These are phyloP conservation scores for Skeletonema grethae DNA, from an alignment of 108 stramenopile genomes.

Conservation along the genomic window DNA sequence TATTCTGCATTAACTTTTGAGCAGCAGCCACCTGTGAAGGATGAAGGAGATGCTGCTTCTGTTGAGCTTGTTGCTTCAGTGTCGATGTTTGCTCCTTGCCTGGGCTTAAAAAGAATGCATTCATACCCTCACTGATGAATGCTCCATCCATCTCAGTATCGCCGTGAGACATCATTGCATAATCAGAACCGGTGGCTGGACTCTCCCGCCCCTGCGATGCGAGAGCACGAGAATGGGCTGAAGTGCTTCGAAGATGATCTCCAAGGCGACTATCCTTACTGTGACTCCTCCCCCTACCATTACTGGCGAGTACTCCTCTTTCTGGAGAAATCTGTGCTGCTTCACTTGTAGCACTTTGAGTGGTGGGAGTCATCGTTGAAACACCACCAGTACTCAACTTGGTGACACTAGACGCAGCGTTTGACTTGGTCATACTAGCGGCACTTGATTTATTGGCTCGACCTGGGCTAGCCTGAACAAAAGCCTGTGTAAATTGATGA, in stretches of 20 bases:
- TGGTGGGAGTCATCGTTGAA: not conserved
- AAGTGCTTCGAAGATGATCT: constrained; percentile 13
- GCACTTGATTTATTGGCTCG: not conserved
- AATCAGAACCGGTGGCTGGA: constrained; percentile 10
- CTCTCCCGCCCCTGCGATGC: not conserved
- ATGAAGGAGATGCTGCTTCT: not conserved
- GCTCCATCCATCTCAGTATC: constrained; percentile 35
- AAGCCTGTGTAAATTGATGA: not conserved
- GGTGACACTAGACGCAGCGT: not conserved
- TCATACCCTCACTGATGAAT: constrained; percentile 34
- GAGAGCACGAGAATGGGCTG: constrained; percentile 5
- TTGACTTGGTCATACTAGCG: not conserved
- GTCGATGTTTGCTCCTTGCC: constrained; percentile 1
- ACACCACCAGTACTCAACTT: not conserved
- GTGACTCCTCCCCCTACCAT: not conserved
- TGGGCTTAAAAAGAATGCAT: constrained; percentile 19
- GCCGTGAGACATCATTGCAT: constrained; percentile 17
- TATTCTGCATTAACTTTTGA: not conserved
- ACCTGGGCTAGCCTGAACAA: not conserved
- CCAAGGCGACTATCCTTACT: constrained; percentile 10
- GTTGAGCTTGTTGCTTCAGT: not conserved
- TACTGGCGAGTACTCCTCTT: not conserved
- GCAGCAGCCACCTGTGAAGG: not conserved
- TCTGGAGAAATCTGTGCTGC: not conserved
- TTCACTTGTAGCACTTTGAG: not conserved